Evolutionary conservation across 768 basidiomycete genomes (phyloP), one percentile per base, ranked within the genome.

Genomic region (Suillus plorans): DNA sequence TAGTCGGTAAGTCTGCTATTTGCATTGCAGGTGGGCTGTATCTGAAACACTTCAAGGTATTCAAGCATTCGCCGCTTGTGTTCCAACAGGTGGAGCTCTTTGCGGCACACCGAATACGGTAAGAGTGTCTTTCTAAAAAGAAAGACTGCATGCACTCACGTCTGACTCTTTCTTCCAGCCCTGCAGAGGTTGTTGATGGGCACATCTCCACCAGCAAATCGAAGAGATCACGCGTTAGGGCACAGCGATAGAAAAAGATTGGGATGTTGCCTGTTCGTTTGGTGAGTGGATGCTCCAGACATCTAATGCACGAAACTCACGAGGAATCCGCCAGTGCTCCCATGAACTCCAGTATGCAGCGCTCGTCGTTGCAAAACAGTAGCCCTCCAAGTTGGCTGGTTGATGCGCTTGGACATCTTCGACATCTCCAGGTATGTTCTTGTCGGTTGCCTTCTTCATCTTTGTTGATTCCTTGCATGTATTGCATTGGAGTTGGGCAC

Each of bases 61-160:
- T 70, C 67, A 0, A 70, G 61, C 8, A 57, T 34, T 41, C 5
- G 14, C 13, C 5, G 13, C 13, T 41, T 41, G 39, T 41, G 39
- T 55, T 70, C 69, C 5, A 70, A 60, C 8, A 73, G 67, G 56
- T 74, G 71, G 4, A 74, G 68, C 39, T 74, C 73, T 70, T 52
- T 20, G 31, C 5, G 2, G 44, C 18, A 45, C 22, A n/a, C 6
- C 22, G 13, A 28, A 31, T 44, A n/a, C 0, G 20, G 22, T 28
- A 41, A 41, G 41, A 14, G 5, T 5, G 41, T 14, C 16, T 41
- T 41, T 16, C 14, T 41, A 41, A 16, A 16, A 16, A 5, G 6
- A 41, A 14, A 16, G 41, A 41, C 4, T 31, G 41, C 41, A 14
- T 22, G 20, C 9, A 66, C 71, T 53, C 65, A 72, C 67, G 66